Conservation (phyloP, 2,329 filamentous ascomycete genomes). For the Penicillium thymicola region DNA sequence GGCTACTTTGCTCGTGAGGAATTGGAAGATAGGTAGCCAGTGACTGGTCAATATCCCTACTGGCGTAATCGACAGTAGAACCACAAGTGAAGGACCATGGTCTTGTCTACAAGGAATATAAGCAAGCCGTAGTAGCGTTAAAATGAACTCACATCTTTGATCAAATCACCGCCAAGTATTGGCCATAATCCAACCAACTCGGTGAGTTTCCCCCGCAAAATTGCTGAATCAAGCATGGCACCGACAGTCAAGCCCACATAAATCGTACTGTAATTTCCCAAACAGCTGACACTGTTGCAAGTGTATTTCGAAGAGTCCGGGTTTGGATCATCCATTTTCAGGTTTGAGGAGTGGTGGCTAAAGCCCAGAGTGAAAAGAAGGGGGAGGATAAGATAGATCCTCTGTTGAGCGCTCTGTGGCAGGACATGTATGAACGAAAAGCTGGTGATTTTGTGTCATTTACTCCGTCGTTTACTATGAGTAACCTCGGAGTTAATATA, state of each 20-base stretch:
- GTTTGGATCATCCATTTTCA: slow-evolving; percentile 22
- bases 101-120: not conserved
- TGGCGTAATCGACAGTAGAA: not conserved
- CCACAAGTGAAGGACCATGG: slow-evolving; percentile 1
- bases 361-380: not conserved
- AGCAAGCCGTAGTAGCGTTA: not conserved
- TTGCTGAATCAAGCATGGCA: not conserved
- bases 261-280: not conserved
- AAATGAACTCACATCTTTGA: not conserved
- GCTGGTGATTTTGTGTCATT: not conserved
- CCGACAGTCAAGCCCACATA: not conserved
- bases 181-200: not conserved
- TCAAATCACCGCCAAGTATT: not conserved
- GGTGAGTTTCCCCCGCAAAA: not conserved
- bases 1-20: not conserved
- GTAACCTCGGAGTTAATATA: not conserved
- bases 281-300: not conserved
- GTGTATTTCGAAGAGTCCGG: slow-evolving; percentile 4
- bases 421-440: too few relatives aligned
- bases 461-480: not conserved
- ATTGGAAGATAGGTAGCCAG: not conserved
- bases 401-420: too few relatives aligned
- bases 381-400: too few relatives aligned
- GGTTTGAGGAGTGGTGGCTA: not conserved
- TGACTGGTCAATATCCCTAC: not conserved